These are phyloP conservation scores for Penicillium sclerotiorum DNA, from an alignment of 2,329 filamentous ascomycete species.

Conservation along the genomic window DNA sequence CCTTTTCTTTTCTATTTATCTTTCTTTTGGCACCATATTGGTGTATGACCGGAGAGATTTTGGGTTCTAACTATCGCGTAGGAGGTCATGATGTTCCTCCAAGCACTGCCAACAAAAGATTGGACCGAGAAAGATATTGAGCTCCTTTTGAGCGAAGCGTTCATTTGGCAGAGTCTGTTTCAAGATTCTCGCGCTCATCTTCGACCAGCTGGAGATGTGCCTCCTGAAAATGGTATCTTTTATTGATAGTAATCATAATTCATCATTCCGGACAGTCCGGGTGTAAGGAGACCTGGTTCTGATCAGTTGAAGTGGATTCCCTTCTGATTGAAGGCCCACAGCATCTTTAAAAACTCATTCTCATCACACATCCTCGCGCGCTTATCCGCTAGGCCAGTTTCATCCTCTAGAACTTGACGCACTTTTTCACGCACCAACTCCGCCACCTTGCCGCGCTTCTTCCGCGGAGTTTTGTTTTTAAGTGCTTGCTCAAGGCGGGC, in stretches of 20 bases:
- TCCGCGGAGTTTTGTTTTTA: constrained; percentile 57
- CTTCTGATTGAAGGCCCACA: constrained; percentile 85
- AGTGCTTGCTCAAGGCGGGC: constrained; percentile 43
- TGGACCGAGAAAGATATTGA: constrained; percentile 99
- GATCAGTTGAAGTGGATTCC: constrained; percentile 83
- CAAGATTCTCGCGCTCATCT: constrained; percentile 92
- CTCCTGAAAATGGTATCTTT: constrained; percentile 37
- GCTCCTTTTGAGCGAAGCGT: constrained; percentile 90
- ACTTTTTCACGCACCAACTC: constrained; percentile 87
- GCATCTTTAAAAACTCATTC: constrained; percentile 81
- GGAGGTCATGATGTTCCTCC: constrained; percentile 99
- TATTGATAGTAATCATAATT: constrained; percentile 40
- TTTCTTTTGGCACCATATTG: no score
- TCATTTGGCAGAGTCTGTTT: constrained; percentile 98
- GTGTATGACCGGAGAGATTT: neutral
- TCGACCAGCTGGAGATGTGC: constrained; percentile 39
- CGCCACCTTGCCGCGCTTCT: constrained; percentile 77
- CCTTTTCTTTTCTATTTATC: neutral
- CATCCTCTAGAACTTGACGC: constrained; percentile 76
- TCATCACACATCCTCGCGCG: constrained; percentile 86
- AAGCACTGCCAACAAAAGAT: constrained; percentile 84
- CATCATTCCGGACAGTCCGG: constrained; percentile 26
- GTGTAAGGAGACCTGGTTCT: constrained; percentile 9
- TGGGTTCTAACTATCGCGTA: constrained; percentile 46
- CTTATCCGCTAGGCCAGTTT: constrained; percentile 78